Conservation (phyloP, 2,329 filamentous ascomycete genomes). For the Pezicula radicicola region DNA sequence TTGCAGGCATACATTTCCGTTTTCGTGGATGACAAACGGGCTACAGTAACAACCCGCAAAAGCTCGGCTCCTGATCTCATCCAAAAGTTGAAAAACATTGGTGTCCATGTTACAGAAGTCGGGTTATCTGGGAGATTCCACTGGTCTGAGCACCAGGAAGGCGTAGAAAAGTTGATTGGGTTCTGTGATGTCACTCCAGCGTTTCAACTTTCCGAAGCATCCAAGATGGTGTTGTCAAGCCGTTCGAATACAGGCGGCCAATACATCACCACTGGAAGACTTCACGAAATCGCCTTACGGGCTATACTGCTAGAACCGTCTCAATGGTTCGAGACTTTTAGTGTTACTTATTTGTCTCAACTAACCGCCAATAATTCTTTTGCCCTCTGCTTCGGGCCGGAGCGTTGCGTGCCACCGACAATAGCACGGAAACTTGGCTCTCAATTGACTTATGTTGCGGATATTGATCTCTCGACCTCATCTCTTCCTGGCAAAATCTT, state of each 20-base stretch:
- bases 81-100: conserved; percentile 21
- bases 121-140: conserved; percentile 33
- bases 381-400: conserved; percentile 33
- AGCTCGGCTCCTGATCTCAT: not conserved
- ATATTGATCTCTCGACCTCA: not conserved
- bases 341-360: conserved; percentile 6
- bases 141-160: conserved; percentile 7
- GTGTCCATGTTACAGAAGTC: conserved; percentile 26
- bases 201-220: conserved; percentile 32
- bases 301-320: conserved; percentile 31
- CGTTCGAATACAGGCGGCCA: conserved; percentile 18
- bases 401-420: conserved; percentile 33
- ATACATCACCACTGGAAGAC: conserved; percentile 15
- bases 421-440: conserved; percentile 22
- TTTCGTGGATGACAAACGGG: conserved; percentile 32
- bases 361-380: conserved; percentile 7
- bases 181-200: conserved; percentile 24
- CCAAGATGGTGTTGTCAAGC: conserved; percentile 23
- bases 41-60: conserved; percentile 31
- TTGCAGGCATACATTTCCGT: conserved; percentile 35
- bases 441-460: conserved; percentile 5
- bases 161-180: conserved; percentile 17
- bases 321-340: conserved; percentile 32
- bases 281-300: conserved; percentile 29
- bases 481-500: too few relatives aligned